A percentile compares a stretch with the other conserved stretches of the same genome.
These are phyloP conservation scores for Singerocomus rubriflavus DNA, from an alignment of 1,284 basidiomycete genomes.

Conservation along the genomic window DNA sequence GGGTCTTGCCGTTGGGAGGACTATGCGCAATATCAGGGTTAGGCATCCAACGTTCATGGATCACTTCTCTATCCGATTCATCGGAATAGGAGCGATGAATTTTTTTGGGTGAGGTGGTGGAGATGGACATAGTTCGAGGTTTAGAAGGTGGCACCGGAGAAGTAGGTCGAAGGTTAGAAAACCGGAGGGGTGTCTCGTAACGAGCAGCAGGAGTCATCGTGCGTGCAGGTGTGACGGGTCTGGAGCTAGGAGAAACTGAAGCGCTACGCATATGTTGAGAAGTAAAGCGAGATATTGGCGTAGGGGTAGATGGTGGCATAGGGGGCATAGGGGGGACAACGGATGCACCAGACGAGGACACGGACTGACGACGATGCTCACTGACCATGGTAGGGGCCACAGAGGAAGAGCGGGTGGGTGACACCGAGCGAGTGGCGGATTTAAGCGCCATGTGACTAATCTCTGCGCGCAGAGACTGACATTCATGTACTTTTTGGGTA, in stretches of 20 bases:
- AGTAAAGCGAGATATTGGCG: constrained; percentile 43
- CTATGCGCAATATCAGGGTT: constrained; percentile 35
- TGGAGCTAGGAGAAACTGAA: constrained; percentile 43
- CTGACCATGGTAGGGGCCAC: constrained; percentile 20
- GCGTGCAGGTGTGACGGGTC: constrained; percentile 49
- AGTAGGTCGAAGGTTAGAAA: constrained; percentile 34
- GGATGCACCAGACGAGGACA: constrained; percentile 37
- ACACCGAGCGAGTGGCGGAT: constrained; percentile 38
- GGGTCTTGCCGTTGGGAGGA: constrained; percentile 27
- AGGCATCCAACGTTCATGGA: constrained; percentile 54
- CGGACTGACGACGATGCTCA: constrained; percentile 30
- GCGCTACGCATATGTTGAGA: constrained; percentile 45
- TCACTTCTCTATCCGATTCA: constrained; percentile 42
- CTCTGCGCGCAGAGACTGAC: constrained; percentile 62
- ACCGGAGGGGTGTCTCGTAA: constrained; percentile 36
- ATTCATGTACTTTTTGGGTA: constrained; percentile 67
- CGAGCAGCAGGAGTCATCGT: constrained; percentile 30
- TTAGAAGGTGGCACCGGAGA: constrained; percentile 44
- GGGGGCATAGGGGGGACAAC: constrained; percentile 32
- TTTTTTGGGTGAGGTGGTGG: constrained; percentile 43
- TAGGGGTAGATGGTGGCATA: constrained; percentile 35
- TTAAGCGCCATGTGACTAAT: constrained; percentile 49
- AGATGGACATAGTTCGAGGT: constrained; percentile 41
- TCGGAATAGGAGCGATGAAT: constrained; percentile 49
- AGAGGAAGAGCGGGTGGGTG: constrained; percentile 29